Conservation (phyloP, 176 grass and related monocot species). For the Triticum urartu region DNA sequence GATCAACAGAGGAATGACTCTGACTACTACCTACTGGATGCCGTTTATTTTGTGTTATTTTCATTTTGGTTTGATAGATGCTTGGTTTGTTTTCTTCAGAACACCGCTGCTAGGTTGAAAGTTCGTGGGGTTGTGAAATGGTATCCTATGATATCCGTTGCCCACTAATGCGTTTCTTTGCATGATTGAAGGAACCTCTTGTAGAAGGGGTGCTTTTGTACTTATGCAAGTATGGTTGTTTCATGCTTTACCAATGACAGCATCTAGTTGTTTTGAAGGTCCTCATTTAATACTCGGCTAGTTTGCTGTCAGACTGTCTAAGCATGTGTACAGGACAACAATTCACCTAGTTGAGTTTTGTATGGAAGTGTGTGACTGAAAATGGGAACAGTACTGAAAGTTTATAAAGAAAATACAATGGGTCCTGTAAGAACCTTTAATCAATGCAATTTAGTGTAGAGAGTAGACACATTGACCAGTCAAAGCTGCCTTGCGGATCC, state of each 20-base stretch:
- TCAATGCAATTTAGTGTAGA: not conserved
- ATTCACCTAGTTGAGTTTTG: not conserved
- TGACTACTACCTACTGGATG: not conserved
- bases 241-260: not conserved
- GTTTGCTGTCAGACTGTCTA: not conserved
- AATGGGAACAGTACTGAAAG: not conserved
- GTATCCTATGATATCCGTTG: not conserved
- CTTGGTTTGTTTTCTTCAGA: not conserved
- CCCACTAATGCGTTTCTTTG: not conserved
- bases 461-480: not conserved
- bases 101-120: not conserved
- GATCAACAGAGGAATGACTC: not conserved
- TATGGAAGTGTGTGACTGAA: not conserved
- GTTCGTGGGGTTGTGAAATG: not conserved
- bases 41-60: not conserved
- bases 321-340: not conserved
- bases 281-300: not conserved
- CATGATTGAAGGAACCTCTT: not conserved
- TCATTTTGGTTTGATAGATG: not conserved
- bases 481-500: not conserved
- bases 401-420: not conserved
- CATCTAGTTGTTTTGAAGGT: not conserved
- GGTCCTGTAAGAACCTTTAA: not conserved
- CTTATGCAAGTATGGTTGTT: not conserved
- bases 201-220: not conserved